Percentiles rank a stretch among this genome's conserved stretches.
Evolutionary conservation across 208 protist species (phyloP).

Genomic region (Trypanosoma caninum): DNA sequence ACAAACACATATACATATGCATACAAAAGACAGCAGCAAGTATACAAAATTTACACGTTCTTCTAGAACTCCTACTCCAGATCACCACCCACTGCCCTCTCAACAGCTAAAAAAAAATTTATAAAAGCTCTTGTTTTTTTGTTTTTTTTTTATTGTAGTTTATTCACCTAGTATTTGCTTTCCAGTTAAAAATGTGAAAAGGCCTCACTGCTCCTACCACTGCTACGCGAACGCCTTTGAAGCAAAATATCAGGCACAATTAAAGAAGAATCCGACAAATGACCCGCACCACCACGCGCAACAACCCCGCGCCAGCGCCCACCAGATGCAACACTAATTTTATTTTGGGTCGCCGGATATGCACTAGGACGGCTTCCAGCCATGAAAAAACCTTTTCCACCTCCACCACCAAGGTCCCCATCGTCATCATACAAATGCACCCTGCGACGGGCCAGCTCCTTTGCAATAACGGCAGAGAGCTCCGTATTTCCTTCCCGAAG

Average conservation of each 20-base stretch:
- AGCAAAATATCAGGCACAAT: conserved; percentile 21
- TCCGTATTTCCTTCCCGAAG: conserved; percentile 59
- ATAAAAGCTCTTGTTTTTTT: conserved; percentile 4
- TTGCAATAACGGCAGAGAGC: conserved; percentile 55
- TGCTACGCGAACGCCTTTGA: not conserved
- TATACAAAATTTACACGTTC: too few relatives aligned
- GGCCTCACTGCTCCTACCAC: not conserved
- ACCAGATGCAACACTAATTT: not conserved
- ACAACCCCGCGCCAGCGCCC: not conserved
- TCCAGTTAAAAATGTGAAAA: not conserved
- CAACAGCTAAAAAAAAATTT: not conserved
- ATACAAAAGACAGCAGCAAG: not conserved
- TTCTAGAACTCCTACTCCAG: too few relatives aligned
- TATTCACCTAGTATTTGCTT: not conserved
- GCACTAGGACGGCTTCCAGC: not conserved
- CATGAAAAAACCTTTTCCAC: not conserved
- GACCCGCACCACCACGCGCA: not conserved
- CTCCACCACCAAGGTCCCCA: not conserved
- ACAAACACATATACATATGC: not conserved
- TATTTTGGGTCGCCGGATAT: not conserved
- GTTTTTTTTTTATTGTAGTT: not conserved
- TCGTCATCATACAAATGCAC: conserved; percentile 16
- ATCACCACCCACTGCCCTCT: too few relatives aligned
- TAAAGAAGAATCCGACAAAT: conserved; percentile 12
- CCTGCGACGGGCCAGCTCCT: conserved; percentile 61